Conservation (phyloP, 1,284 basidiomycete genomes). For the Trichosporon sp. region DNA sequence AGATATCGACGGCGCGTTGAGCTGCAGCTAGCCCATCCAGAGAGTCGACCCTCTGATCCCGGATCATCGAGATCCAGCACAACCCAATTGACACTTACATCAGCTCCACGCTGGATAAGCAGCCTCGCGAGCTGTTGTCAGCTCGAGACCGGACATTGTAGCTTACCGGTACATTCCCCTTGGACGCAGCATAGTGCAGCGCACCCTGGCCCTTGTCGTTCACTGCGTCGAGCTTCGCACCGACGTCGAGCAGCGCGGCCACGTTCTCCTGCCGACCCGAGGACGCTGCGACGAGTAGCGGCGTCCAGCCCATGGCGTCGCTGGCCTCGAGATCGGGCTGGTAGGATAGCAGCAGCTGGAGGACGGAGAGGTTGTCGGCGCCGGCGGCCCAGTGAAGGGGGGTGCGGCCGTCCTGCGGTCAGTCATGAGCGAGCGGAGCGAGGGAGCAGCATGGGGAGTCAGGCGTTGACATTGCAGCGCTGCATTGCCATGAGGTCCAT, state of each 20-base stretch:
- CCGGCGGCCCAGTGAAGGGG: slow-evolving; percentile 85
- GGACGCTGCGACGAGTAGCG: slow-evolving; percentile 68
- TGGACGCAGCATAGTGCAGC: slow-evolving; percentile 92
- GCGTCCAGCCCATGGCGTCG: slow-evolving; percentile 76
- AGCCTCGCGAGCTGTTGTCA: slow-evolving; percentile 70
- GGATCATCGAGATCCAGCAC: too few relatives aligned
- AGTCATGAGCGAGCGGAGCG: background rate
- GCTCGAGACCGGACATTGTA: slow-evolving; percentile 20
- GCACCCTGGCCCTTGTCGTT: slow-evolving; percentile 84
- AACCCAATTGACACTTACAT: background rate
- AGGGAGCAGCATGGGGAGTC: too few relatives aligned
- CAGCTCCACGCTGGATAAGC: slow-evolving; percentile 58
- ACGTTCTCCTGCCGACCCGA: slow-evolving; percentile 68
- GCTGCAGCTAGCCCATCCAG: too few relatives aligned
- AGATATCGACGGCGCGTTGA: too few relatives aligned
- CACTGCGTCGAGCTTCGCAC: slow-evolving; percentile 70
- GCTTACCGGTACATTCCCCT: slow-evolving; percentile 74
- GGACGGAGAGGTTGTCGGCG: slow-evolving; percentile 61
- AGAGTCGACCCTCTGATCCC: too few relatives aligned
- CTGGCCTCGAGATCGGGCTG: slow-evolving; percentile 62
- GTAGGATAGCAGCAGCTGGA: slow-evolving; percentile 65
- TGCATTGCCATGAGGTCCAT: too few relatives aligned
- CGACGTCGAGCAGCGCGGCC: slow-evolving; percentile 72
- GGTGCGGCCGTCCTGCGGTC: slow-evolving; percentile 70
- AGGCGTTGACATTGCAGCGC: too few relatives aligned